These are phyloP conservation scores for Aspergillus tubingensis DNA, from an alignment of 2,329 filamentous ascomycete genomes.

Conservation along the genomic window DNA sequence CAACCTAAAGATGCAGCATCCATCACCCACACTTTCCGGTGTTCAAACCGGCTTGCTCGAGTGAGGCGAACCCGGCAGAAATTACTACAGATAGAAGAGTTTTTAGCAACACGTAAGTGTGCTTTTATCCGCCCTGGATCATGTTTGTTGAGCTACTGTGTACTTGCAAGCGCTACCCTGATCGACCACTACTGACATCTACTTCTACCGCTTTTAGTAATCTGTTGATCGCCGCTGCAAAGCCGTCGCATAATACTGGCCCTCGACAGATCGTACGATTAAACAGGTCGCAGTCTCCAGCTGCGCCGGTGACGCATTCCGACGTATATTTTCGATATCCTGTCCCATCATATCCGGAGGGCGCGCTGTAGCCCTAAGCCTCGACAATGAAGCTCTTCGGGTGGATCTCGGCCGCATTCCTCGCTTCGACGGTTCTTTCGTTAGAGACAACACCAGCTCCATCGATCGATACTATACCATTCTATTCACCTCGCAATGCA, in stretches of 20 bases:
- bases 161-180: neutral
- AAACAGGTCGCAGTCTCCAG: neutral
- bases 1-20: constrained; percentile 7
- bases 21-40: constrained; percentile 6
- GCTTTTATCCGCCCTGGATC: neutral
- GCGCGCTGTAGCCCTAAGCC: constrained; percentile 17
- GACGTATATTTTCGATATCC: neutral
- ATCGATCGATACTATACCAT: constrained; percentile 34
- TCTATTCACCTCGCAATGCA: constrained; percentile 29
- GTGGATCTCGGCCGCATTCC: constrained; percentile 35
- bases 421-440: constrained; percentile 33
- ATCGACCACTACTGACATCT: neutral
- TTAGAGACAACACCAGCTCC: constrained; percentile 24
- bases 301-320: neutral
- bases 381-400: constrained; percentile 37
- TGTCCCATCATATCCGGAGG: constrained; percentile 7
- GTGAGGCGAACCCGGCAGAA: neutral
- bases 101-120: neutral
- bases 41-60: constrained; percentile 4
- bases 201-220: constrained; percentile 32
- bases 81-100: neutral
- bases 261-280: constrained; percentile 11
- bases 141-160: neutral
- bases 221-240: constrained; percentile 34
- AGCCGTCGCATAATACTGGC: constrained; percentile 9